Evolutionary conservation across 805 yeast species (phyloP).

Genomic region (Lipomyces yamanashiensis): DNA sequence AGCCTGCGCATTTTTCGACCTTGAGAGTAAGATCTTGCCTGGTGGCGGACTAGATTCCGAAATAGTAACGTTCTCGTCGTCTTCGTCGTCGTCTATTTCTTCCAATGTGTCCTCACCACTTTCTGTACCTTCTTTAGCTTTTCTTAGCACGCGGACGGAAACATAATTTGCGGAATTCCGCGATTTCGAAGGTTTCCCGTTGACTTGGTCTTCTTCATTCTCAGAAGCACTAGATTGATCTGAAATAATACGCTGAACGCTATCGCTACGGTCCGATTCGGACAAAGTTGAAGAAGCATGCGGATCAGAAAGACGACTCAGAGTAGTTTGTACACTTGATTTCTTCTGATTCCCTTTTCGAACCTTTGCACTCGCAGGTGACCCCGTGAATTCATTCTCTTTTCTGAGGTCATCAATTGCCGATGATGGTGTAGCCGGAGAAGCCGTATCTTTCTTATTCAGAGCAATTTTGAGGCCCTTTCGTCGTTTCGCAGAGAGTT

Average conservation of each 20-base stretch:
- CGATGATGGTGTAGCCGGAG: background rate
- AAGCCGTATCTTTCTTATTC: background rate
- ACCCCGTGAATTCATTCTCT: background rate
- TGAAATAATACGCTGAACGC: background rate
- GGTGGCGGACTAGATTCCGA: constrained; percentile 2
- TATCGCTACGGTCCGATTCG: background rate
- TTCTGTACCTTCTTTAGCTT: background rate
- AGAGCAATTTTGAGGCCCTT: constrained; percentile 37
- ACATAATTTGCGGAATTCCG: background rate
- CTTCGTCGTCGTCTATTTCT: background rate
- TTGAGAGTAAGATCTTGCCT: constrained; percentile 9
- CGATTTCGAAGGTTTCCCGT: background rate
- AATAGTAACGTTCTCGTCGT: background rate
- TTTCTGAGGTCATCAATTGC: background rate
- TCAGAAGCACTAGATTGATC: background rate
- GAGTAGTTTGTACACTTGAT: too few relatives aligned
- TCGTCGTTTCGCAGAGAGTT: constrained; percentile 56
- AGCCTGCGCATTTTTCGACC: background rate
- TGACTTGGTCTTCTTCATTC: background rate
- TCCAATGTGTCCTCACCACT: background rate
- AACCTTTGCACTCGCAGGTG: background rate
- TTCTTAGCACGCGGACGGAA: background rate
- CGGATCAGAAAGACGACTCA: background rate
- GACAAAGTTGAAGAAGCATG: background rate
- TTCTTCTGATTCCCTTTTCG: too few relatives aligned